phyloP scores from a whole-genome alignment of 371 early-diverging fungal species.

The Catenaria anguillulae region DNA sequence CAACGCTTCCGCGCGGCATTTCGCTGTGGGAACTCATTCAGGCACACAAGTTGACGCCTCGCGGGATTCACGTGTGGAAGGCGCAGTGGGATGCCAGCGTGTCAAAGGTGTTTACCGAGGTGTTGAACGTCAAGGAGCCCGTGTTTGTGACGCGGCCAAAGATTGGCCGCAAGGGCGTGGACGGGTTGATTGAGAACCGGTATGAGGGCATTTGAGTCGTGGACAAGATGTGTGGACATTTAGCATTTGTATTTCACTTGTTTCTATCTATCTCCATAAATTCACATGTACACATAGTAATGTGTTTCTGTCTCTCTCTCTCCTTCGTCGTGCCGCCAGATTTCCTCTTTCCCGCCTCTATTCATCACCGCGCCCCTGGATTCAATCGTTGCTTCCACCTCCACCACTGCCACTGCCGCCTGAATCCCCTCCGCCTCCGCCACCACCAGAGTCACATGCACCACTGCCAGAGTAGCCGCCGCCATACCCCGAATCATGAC shows the following conservation, averaged over 20 bases:
- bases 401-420: no score
- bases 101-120: neutral
- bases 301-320: no score
- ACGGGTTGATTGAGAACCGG: neutral
- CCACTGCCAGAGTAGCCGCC: no score
- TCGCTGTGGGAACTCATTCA: neutral
- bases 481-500: no score
- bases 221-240: neutral
- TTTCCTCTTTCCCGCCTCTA: no score
- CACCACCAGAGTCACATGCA: no score
- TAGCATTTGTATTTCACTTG: no score
- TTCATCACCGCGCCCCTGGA: no score
- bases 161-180: neutral
- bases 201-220: neutral
- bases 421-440: no score
- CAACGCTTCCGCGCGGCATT: neutral
- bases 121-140: neutral
- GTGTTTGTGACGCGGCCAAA: neutral
- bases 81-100: neutral
- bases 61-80: constrained; percentile 4
- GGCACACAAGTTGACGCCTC: constrained; percentile 1
- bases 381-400: no score
- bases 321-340: no score
- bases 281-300: no score
- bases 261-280: neutral